phyloP scores from a whole-genome alignment of 208 protist species.

The Phytomonas sp. region DNA sequence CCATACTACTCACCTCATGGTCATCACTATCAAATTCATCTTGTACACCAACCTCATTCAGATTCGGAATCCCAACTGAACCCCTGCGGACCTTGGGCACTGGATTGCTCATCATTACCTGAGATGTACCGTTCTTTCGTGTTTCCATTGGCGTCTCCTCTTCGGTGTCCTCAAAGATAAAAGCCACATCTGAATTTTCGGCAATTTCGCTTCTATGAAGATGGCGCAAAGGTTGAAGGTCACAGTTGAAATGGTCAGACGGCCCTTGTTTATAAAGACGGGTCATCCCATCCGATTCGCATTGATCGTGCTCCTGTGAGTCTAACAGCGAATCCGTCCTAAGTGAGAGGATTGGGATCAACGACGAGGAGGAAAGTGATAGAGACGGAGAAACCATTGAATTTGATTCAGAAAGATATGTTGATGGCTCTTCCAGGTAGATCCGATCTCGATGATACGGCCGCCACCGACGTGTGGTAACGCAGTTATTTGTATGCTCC shows the following conservation, averaged over 20 bases:
- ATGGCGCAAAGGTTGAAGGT: not conserved
- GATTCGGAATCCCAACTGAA: not conserved
- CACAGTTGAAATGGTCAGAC: not conserved
- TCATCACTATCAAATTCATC: not conserved
- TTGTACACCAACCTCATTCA: not conserved
- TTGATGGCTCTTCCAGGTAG: not conserved
- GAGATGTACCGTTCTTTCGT: not conserved
- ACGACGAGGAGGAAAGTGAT: not conserved
- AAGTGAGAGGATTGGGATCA: not conserved
- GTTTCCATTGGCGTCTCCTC: not conserved
- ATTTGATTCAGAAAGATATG: not conserved
- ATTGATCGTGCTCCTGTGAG: not conserved
- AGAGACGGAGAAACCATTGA: not conserved
- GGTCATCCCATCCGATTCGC: not conserved
- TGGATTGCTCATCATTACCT: not conserved
- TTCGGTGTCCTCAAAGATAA: not conserved
- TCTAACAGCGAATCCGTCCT: not conserved
- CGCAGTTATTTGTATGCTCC: not conserved
- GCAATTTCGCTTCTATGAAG: not conserved
- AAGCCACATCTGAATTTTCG: not conserved
- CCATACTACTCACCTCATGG: not conserved
- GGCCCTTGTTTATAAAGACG: not conserved
- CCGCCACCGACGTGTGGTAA: not conserved
- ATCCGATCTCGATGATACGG: not conserved
- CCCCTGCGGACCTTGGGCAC: not conserved